Conservation (phyloP, 768 basidiomycete species). For the Suillus ampliporus region DNA sequence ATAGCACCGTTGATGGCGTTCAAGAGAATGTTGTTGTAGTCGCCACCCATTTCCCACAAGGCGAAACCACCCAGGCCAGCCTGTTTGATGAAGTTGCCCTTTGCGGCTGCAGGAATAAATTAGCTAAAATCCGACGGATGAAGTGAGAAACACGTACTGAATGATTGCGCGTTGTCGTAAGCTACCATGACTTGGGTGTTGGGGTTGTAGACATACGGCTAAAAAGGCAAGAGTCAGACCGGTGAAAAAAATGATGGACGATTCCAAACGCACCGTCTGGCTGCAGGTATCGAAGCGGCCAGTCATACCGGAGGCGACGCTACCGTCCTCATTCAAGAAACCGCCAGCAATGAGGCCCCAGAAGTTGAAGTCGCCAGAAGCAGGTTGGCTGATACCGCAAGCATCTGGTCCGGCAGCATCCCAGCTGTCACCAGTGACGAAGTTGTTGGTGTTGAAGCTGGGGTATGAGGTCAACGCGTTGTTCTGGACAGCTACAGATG, state of each 20-base stretch:
- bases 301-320: constrained; percentile 55
- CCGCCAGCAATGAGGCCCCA: constrained; percentile 64
- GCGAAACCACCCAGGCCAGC: constrained; percentile 47
- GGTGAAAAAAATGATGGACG: neutral
- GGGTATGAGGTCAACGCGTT: constrained; percentile 55
- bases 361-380: constrained; percentile 64
- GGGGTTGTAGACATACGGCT: constrained; percentile 75
- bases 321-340: constrained; percentile 54
- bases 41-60: constrained; percentile 52
- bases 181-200: constrained; percentile 61
- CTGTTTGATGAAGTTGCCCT: constrained; percentile 46
- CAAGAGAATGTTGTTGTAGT: constrained; percentile 43
- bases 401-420: constrained; percentile 55
- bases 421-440: constrained; percentile 63
- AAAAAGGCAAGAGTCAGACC: constrained; percentile 14
- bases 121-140: neutral
- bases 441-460: constrained; percentile 48
- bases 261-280: constrained; percentile 71
- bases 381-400: constrained; percentile 61
- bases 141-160: constrained; percentile 42
- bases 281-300: constrained; percentile 70
- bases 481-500: constrained; percentile 27
- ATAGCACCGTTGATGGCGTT: constrained; percentile 38
- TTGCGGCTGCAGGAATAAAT: constrained; percentile 39
- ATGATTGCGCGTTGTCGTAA: constrained; percentile 68